A percentile compares a stretch with the other conserved stretches of the same genome.
Conservation (phyloP, 148 eudicot genomes). For the Nyssa sinensis region DNA sequence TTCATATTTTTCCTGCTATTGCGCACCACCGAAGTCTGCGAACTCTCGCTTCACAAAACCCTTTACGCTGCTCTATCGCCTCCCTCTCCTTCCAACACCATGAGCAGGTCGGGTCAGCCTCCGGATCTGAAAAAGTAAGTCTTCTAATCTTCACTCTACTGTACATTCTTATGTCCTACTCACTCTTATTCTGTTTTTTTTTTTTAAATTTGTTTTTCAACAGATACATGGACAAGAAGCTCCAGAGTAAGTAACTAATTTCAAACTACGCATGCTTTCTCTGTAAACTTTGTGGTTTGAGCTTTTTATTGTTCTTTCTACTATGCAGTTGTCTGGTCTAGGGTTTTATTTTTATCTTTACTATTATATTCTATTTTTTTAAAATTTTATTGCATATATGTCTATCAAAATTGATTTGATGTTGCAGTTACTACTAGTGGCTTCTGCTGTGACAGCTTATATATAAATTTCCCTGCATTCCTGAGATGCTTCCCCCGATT, state of each 20-base stretch:
- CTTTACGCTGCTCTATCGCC: not conserved
- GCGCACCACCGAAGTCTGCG: too few relatives aligned
- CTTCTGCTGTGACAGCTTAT: too few relatives aligned
- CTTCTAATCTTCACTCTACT: not conserved
- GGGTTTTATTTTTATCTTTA: not conserved
- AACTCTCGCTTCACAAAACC: too few relatives aligned
- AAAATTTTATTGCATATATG: not conserved
- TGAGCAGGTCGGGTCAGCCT: constrained; percentile 59
- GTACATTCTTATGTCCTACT: too few relatives aligned
- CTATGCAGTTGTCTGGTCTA: not conserved
- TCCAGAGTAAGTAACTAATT: constrained; percentile 39
- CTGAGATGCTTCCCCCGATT: too few relatives aligned
- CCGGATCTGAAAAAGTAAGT: constrained; percentile 53
- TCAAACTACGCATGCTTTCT: not conserved
- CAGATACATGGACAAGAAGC: constrained; percentile 55
- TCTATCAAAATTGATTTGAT: too few relatives aligned
- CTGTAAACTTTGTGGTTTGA: not conserved
- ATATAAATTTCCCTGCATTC: too few relatives aligned
- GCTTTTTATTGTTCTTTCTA: not conserved
- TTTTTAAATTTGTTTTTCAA: not conserved
- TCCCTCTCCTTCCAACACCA: not conserved
- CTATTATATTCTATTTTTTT: not conserved
- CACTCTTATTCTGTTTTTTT: too few relatives aligned
- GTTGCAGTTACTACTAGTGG: too few relatives aligned
- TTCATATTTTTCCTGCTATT: too few relatives aligned